Base-by-base conservation (phyloP, 768 basidiomycete species). In the Hypsizygus marmoreus region DNA sequence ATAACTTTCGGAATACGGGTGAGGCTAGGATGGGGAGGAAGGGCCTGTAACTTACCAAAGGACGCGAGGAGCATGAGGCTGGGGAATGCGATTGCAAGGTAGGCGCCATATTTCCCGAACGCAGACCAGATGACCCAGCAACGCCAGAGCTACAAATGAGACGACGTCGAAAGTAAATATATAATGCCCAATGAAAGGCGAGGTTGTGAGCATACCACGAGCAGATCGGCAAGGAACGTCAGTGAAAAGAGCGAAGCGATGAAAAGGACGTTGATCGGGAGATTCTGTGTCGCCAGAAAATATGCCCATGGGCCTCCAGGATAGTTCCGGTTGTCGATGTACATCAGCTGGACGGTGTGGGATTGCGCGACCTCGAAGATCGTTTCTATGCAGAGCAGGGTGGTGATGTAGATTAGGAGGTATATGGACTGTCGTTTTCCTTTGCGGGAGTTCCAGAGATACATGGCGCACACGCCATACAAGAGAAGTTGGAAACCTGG, bases 41-140 rank as follows among this genome's bases (percentile, higher is more conserved):
- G 14, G 10, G 13, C 25, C 24, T 40, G 16, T 8, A 13, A 57
- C 69, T 37, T 44, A 76, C 75, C 66, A 32, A 75, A 71, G 13
- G 76, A 73, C 1, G 53, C 67, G 6, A 75, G 26, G 6, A 76
- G 53, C 25, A 71, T 47, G 5, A 74, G 14, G 0, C 58, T 48
- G 8, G 77, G 75, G 35, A 77, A 60, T 1, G 58, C 43, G 4
- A 65, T 59, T 2, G 67, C 69, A 3, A 63, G 37, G 49, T 66
- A 65, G 5, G 70, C 67, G 12, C 63, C 47, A 1, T 26, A 14
- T 12, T 45, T 55, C 13, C 71, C 72, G 9, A 65, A 67, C 2
- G 65, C 64, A 28, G 62, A 59, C 71, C 74, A 77, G 17, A 76
- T 73, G 11, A 76, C 67, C 64, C 69, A 73, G 50, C 75, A 76